Conservation (phyloP, 306 rosid genomes). For the Begonia masoniana region DNA sequence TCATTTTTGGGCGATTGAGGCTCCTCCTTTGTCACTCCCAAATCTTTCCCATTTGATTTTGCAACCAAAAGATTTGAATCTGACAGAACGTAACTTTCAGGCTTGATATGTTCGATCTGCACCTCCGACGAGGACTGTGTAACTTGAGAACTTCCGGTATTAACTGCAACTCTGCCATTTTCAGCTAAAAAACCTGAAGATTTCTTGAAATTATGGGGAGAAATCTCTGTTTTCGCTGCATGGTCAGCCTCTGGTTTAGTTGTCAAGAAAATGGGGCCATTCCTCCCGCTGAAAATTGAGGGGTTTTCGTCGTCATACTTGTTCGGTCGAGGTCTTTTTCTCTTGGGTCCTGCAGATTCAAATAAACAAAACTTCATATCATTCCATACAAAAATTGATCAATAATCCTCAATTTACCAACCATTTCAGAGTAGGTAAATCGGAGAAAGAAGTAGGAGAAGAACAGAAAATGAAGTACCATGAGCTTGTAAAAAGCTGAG, state of each 20-base stretch:
- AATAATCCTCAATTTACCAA: not conserved
- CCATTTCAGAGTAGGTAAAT: constrained; percentile 1
- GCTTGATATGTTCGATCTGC: constrained; percentile 31
- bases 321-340: constrained; percentile 68
- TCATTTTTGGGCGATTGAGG: constrained; percentile 71
- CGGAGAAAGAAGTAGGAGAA: constrained; percentile 9
- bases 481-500: constrained; percentile 3
- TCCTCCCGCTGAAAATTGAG: constrained; percentile 24
- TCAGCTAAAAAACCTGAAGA: constrained; percentile 43
- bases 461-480: not conserved
- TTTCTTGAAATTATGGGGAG: constrained; percentile 33
- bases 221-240: constrained; percentile 31
- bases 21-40: constrained; percentile 34
- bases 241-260: constrained; percentile 34
- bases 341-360: constrained; percentile 55
- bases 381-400: constrained; percentile 7
- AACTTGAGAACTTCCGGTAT: constrained; percentile 19
- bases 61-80: constrained; percentile 30
- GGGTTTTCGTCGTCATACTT: constrained; percentile 66
- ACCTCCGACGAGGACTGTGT: constrained; percentile 19
- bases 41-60: constrained; percentile 43
- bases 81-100: constrained; percentile 23
- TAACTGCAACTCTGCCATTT: constrained; percentile 22
- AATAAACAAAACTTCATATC: constrained; percentile 5
- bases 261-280: constrained; percentile 36